A percentile compares a stretch with the other conserved stretches of the same genome.
Conservation (phyloP, 495 filamentous ascomycete species). For the Lepraria neglecta region DNA sequence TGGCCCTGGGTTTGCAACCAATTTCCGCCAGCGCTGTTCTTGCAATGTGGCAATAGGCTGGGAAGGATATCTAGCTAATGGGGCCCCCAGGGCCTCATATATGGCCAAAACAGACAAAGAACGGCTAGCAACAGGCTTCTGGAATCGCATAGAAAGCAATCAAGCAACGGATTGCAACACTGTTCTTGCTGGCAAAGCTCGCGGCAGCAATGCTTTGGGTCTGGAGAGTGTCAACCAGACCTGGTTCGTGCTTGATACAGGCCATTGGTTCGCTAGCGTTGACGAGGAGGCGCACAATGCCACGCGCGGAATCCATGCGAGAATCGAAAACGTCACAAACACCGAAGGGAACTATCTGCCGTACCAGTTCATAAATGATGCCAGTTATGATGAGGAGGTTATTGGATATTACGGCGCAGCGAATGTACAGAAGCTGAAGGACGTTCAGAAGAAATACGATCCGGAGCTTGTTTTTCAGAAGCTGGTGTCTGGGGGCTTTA, state of each 20-base stretch:
- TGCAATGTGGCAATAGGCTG: too few relatives aligned
- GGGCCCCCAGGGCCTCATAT: too few relatives aligned
- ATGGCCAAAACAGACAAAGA: too few relatives aligned
- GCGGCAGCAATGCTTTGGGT: constrained; percentile 41
- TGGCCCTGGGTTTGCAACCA: constrained; percentile 40
- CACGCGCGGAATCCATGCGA: constrained; percentile 29
- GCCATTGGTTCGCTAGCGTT: constrained; percentile 32
- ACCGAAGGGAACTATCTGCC: constrained; percentile 38
- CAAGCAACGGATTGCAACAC: too few relatives aligned
- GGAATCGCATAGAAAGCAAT: too few relatives aligned
- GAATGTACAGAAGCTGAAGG: constrained; percentile 38
- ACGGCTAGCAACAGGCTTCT: too few relatives aligned
- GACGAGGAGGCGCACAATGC: constrained; percentile 30
- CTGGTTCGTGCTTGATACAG: constrained; percentile 35
- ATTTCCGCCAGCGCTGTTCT: constrained; percentile 40
- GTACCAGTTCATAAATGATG: constrained; percentile 58
- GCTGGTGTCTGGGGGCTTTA: constrained; percentile 50
- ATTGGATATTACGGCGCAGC: constrained; percentile 47
- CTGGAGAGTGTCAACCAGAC: constrained; percentile 32
- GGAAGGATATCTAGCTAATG: too few relatives aligned
- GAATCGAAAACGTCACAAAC: constrained; percentile 37
- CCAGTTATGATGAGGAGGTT: constrained; percentile 52
- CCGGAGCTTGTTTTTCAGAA: constrained; percentile 51
- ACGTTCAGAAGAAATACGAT: constrained; percentile 47
- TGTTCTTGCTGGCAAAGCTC: constrained; percentile 28